Evolutionary conservation across 148 eudicot genomes (phyloP).

Genomic region (Polygonum maritimum): DNA sequence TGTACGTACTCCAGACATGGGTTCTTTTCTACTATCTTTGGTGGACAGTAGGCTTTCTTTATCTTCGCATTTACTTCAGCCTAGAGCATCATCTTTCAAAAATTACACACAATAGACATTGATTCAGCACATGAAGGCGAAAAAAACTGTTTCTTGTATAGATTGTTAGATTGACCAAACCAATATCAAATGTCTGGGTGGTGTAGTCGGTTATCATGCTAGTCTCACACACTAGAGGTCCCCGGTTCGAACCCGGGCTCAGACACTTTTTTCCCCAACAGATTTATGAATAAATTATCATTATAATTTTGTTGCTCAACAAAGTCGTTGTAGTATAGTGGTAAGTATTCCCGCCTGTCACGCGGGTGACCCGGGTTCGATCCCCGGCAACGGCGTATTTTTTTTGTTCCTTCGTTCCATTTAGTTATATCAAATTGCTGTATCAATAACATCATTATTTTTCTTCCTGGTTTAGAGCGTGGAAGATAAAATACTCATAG

Average conservation of each 20-base stretch:
- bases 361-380: conserved; percentile 99
- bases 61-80: conserved; percentile 76
- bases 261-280: conserved; percentile 24
- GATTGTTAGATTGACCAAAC: too few species aligned
- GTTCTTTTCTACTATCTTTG: conserved; percentile 48
- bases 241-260: conserved; percentile 99
- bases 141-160: too few species aligned
- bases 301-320: too few species aligned
- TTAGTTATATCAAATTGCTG: too few species aligned
- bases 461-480: too few species aligned
- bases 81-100: conserved; percentile 20
- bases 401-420: too few species aligned
- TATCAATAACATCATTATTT: too few species aligned
- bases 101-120: too few species aligned
- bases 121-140: too few species aligned
- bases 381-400: conserved; percentile 96
- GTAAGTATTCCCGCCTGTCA: conserved; percentile 99
- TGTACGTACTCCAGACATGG: conserved; percentile 86
- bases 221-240: conserved; percentile 99
- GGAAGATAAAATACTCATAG: too few species aligned
- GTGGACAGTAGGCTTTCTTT: conserved; percentile 89
- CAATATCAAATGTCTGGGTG: conserved; percentile 44
- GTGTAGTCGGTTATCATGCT: conserved; percentile 99
- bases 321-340: conserved; percentile 99
- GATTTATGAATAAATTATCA: too few species aligned